phyloP scores from a whole-genome alignment of 78 protist genomes.

The Dictyostelium firmibasis region DNA sequence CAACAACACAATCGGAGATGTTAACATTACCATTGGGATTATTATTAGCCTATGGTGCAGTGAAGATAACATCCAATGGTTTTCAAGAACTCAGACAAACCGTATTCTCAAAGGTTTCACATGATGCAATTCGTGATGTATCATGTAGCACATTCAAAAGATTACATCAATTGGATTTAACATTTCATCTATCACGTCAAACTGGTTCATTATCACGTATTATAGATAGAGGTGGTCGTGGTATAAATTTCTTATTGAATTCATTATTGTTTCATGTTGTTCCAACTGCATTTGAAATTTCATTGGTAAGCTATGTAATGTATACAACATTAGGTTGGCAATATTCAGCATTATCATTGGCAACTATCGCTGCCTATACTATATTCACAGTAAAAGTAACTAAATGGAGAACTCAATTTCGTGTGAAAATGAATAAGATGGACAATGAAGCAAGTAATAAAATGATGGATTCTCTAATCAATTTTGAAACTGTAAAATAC shows the following conservation, averaged over 20 bases:
- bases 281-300: conserved; percentile 93
- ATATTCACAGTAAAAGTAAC: conserved; percentile 90
- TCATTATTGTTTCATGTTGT: conserved; percentile 89
- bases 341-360: conserved; percentile 68
- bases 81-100: conserved; percentile 85
- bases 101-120: conserved; percentile 88
- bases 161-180: conserved; percentile 88
- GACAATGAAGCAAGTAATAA: conserved; percentile 81
- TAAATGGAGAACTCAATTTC: conserved; percentile 90
- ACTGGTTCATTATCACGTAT: conserved; percentile 90
- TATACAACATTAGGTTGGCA: conserved; percentile 59
- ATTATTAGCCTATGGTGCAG: conserved; percentile 76
- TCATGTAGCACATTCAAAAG: conserved; percentile 79
- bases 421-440: conserved; percentile 82
- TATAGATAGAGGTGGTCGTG: conserved; percentile 94
- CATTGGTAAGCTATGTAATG: conserved; percentile 88
- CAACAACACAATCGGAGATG: neutral
- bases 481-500: conserved; percentile 91
- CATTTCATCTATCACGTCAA: conserved; percentile 91
- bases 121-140: conserved; percentile 85
- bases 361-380: conserved; percentile 86
- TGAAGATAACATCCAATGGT: conserved; percentile 64
- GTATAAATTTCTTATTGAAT: conserved; percentile 78
- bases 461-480: conserved; percentile 82
- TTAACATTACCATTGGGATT: conserved; percentile 33